Percentiles rank a stretch among this genome's conserved stretches.
These are phyloP conservation scores for Coniochaeta prunicola DNA, from an alignment of 2,329 filamentous ascomycete genomes.

Conservation along the genomic window DNA sequence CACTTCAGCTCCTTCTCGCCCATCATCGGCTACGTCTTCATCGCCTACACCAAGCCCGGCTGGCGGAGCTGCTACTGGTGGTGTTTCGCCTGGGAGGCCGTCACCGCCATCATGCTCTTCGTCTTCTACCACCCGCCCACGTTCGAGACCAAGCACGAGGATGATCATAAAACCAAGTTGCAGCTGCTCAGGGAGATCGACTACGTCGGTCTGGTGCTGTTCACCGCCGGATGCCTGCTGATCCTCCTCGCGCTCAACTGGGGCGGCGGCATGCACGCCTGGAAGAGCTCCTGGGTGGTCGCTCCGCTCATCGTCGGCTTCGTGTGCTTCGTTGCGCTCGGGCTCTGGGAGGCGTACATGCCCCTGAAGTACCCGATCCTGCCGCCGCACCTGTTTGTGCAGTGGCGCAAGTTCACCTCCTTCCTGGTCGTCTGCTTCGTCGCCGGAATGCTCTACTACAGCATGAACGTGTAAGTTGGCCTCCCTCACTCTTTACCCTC, in stretches of 20 bases:
- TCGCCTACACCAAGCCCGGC: slow-evolving; percentile 16
- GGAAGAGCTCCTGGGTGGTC: slow-evolving; percentile 48
- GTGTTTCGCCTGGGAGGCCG: slow-evolving; percentile 21
- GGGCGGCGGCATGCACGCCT: slow-evolving; percentile 52
- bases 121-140: slow-evolving; percentile 26
- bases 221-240: slow-evolving; percentile 36
- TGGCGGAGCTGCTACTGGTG: slow-evolving; percentile 26
- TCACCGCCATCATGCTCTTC: slow-evolving; percentile 19
- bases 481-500: too few relatives aligned
- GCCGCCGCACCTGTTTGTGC: slow-evolving; percentile 14
- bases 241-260: slow-evolving; percentile 46
- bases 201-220: slow-evolving; percentile 38
- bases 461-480: slow-evolving; percentile 4
- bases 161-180: slow-evolving; percentile 13
- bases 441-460: slow-evolving; percentile 19
- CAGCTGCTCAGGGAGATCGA: slow-evolving; percentile 37
- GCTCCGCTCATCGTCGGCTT: slow-evolving; percentile 44
- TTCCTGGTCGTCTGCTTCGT: slow-evolving; percentile 11
- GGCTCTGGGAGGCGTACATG: slow-evolving; percentile 32
- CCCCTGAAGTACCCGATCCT: slow-evolving; percentile 15
- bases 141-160: slow-evolving; percentile 23
- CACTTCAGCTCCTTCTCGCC: slow-evolving; percentile 21
- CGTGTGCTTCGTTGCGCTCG: slow-evolving; percentile 37
- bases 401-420: slow-evolving; percentile 13
- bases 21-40: slow-evolving; percentile 24